These are phyloP conservation scores for Phytopythium delawarense DNA, from an alignment of 352 stramenopile genomes.

Conservation along the genomic window DNA sequence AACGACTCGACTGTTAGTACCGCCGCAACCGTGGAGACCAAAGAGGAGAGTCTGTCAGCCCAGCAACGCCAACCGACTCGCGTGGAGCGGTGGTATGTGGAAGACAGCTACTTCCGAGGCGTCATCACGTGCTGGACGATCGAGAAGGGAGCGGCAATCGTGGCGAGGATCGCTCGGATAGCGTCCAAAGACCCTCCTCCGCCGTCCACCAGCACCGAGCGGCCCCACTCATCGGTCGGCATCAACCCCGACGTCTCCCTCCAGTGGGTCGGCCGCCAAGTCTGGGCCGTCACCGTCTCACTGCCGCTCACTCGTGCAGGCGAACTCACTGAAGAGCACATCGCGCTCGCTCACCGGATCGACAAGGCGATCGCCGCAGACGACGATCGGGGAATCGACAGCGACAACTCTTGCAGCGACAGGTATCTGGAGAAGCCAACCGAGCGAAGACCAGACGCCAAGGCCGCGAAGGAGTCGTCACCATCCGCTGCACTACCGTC, in stretches of 20 bases:
- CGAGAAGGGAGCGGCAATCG: slow-evolving; percentile 55
- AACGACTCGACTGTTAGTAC: not conserved
- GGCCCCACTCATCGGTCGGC: not conserved
- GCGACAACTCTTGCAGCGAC: not conserved
- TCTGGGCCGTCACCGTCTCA: slow-evolving; percentile 67
- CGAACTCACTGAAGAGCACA: slow-evolving; percentile 64
- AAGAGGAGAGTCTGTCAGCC: slow-evolving; percentile 4
- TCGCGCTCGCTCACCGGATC: slow-evolving; percentile 51
- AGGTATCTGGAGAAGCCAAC: not conserved
- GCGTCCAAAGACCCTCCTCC: slow-evolving; percentile 4
- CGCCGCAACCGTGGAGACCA: not conserved
- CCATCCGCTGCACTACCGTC: not conserved
- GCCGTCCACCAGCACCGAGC: not conserved
- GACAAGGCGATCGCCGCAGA: slow-evolving; percentile 49
- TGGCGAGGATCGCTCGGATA: slow-evolving; percentile 50
- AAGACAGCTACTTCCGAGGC: slow-evolving; percentile 66
- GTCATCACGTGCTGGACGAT: slow-evolving; percentile 79
- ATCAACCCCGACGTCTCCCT: slow-evolving; percentile 75
- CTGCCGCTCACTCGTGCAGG: slow-evolving; percentile 52
- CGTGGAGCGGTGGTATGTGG: slow-evolving; percentile 68
- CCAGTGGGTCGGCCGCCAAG: slow-evolving; percentile 68
- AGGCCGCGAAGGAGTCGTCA: not conserved
- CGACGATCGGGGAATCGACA: not conserved
- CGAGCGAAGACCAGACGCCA: not conserved
- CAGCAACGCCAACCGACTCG: slow-evolving; percentile 38